Base-by-base conservation (phyloP, 2,329 filamentous ascomycete genomes). In the Ceratocystis ficicola region DNA sequence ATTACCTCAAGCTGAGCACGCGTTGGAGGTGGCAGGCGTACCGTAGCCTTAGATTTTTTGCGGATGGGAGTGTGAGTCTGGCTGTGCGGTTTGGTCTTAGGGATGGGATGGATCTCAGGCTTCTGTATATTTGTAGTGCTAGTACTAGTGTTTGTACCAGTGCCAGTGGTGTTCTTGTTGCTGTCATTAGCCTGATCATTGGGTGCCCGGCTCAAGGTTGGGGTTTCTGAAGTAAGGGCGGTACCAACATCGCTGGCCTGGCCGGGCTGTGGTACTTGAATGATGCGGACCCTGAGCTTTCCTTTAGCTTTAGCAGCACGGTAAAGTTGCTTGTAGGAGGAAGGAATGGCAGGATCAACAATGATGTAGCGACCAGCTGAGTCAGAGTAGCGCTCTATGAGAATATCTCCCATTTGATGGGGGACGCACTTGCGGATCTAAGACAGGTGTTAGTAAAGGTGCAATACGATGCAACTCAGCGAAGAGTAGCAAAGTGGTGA, bases 271-370 rank as follows among this genome's bases (percentile, higher is more conserved):
- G 46, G 52, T n/a, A 30, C 44, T 28, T 46, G 15, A 17, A 83
- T 86, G 46, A 89, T 87, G 70, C 86, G 89, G 68, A 99, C 83
- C 76, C 94, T 92, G 71, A 99, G 86, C 86, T 97, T 99, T 70
- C 92, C 86, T 82, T 99, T 99, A 46, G 94, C 94, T 80, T 96
- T 99, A 69, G 94, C 94, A 70, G 94, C 94, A 72, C 94, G 88
- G 75, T 94, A 93, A 52, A 99, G 86, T 74, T 96, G 94, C 80
- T 96, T 97, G 81, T 96, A 99, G 72, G 95, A 55, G 12, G 50
- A 55, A 55, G 50, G 50, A 25, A 28, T 17, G 6, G 20, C 25
- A 30, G 20, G 50, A 25, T 55, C 50, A 28, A 55, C 50, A 8
- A 55, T 28, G 10, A 25, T 55, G 76, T 88, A 97, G 69, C 85